Percentiles rank a stretch among this genome's conserved stretches.
These are phyloP conservation scores for Cadophora gregata DNA, from an alignment of 2,329 filamentous ascomycete species.

Conservation along the genomic window DNA sequence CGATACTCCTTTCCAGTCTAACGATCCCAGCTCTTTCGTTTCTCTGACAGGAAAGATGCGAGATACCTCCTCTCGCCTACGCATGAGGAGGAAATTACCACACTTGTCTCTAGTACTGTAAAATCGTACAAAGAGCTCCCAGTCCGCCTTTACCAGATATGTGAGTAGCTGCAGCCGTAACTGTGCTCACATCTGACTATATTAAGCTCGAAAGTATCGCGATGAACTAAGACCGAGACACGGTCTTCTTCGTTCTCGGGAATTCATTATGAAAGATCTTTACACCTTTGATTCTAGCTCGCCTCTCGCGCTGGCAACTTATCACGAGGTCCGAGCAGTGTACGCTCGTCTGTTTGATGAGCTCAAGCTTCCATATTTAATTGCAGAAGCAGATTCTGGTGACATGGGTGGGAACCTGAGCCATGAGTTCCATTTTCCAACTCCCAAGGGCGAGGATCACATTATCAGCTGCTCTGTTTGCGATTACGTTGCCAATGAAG, in stretches of 20 bases:
- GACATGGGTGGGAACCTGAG: slow-evolving; percentile 93
- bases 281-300: slow-evolving; percentile 87
- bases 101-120: slow-evolving; percentile 73
- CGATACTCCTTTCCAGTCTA: slow-evolving; percentile 10
- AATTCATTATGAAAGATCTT: slow-evolving; percentile 98
- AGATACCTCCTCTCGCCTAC: slow-evolving; percentile 85
- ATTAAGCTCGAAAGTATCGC: slow-evolving; percentile 83
- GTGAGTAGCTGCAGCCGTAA: slow-evolving; percentile 51
- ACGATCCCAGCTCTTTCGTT: slow-evolving; percentile 72
- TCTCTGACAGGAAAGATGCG: slow-evolving; percentile 78
- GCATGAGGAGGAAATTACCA: slow-evolving; percentile 95
- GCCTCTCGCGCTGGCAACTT: slow-evolving; percentile 77
- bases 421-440: slow-evolving; percentile 92
- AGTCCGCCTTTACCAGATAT: slow-evolving; percentile 87
- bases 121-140: slow-evolving; percentile 88
- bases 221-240: slow-evolving; percentile 90
- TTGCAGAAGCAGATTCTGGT: slow-evolving; percentile 91
- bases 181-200: slow-evolving; percentile 12
- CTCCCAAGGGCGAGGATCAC: slow-evolving; percentile 81
- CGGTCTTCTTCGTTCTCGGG: slow-evolving; percentile 83
- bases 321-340: slow-evolving; percentile 72
- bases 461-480: slow-evolving; percentile 79
- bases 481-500: slow-evolving; percentile 82
- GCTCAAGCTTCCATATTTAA: slow-evolving; percentile 80
- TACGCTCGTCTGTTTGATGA: slow-evolving; percentile 83